These are phyloP conservation scores for Septoria linicola DNA, from an alignment of 2,329 filamentous ascomycete species.

Conservation along the genomic window DNA sequence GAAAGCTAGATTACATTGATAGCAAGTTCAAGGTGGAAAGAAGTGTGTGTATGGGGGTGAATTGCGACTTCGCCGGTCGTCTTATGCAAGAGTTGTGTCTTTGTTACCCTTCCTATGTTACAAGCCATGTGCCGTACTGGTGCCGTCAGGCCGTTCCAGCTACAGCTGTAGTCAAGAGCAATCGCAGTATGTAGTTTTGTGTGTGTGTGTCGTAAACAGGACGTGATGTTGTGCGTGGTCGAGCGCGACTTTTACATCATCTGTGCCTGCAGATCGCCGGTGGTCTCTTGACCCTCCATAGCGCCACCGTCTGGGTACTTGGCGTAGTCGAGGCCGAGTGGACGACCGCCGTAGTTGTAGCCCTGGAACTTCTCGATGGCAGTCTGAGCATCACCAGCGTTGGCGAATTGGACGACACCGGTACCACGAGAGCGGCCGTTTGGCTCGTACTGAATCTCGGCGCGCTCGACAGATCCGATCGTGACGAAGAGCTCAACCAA, in stretches of 20 bases:
- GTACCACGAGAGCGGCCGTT: constrained; percentile 93
- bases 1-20: too few species aligned
- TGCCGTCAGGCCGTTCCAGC: neutral
- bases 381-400: constrained; percentile 78
- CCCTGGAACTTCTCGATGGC: constrained; percentile 96
- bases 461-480: constrained; percentile 95
- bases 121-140: constrained; percentile 11
- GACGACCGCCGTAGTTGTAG: constrained; percentile 94
- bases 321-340: constrained; percentile 88
- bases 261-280: constrained; percentile 85
- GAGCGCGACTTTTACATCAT: constrained; percentile 68
- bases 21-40: too few species aligned
- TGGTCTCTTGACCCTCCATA: constrained; percentile 78
- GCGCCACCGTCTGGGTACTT: constrained; percentile 78
- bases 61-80: constrained; percentile 13
- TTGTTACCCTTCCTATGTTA: neutral
- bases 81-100: constrained; percentile 8
- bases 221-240: constrained; percentile 2
- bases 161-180: neutral
- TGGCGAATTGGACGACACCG: constrained; percentile 94
- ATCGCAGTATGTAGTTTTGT: neutral
- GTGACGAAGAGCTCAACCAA: constrained; percentile 94
- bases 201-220: neutral
- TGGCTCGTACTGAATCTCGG: constrained; percentile 98
- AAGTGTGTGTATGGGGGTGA: too few species aligned